phyloP scores from a whole-genome alignment of 2,329 filamentous ascomycete species.

The Penicillium paneum region DNA sequence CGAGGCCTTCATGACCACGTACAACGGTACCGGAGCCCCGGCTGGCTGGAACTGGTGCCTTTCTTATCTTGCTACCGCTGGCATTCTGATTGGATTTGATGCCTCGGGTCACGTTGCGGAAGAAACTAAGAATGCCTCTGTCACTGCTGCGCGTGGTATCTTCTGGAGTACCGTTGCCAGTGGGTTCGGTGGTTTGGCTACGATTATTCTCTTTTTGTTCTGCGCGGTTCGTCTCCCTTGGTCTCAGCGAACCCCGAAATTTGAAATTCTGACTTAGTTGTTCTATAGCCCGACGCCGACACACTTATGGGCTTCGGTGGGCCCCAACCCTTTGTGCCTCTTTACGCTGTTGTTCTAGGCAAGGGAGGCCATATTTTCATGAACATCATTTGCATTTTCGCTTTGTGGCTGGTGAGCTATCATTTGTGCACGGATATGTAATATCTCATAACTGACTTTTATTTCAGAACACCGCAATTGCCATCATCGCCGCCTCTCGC shows the following conservation, averaged over 20 bases:
- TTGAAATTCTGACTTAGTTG: conserved; percentile 4
- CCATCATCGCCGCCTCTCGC: conserved; percentile 58
- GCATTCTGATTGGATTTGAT: conserved; percentile 60
- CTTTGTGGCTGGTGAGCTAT: conserved; percentile 22
- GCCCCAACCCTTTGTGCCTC: conserved; percentile 57
- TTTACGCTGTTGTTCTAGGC: conserved; percentile 57
- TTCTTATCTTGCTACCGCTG: conserved; percentile 59
- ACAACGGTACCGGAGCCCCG: conserved; percentile 56
- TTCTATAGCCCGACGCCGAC: conserved; percentile 49
- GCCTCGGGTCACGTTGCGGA: conserved; percentile 61
- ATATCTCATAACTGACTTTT: neutral
- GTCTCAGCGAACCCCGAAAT: no score
- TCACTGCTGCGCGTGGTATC: conserved; percentile 57
- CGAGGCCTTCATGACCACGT: conserved; percentile 60
- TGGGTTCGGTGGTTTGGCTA: conserved; percentile 53
- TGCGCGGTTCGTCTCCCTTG: conserved; percentile 39
- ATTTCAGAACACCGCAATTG: conserved; percentile 55
- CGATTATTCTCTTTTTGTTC: conserved; percentile 60
- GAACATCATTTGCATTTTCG: conserved; percentile 51
- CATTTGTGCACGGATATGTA: neutral
- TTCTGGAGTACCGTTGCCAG: conserved; percentile 60
- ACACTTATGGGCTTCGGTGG: conserved; percentile 54
- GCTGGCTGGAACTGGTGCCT: conserved; percentile 63
- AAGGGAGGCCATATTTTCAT: conserved; percentile 58
- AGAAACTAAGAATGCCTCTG: conserved; percentile 57